Conservation (phyloP, 352 stramenopile genomes). For the Globisporangium barbulae region DNA sequence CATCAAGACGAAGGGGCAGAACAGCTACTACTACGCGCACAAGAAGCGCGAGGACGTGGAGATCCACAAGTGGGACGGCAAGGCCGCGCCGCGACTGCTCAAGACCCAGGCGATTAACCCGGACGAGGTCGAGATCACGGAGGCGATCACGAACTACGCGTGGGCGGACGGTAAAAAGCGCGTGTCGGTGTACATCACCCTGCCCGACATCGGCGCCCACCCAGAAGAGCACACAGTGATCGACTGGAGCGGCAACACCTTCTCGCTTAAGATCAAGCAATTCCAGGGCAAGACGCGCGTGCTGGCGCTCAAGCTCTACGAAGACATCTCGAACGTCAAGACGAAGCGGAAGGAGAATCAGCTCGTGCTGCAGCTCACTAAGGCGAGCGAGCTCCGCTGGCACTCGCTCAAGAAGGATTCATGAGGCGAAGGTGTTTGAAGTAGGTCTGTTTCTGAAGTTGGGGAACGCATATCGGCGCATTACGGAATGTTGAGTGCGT, state of each 20-base stretch:
- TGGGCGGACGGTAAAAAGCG: conserved; percentile 81
- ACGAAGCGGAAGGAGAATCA: conserved; percentile 81
- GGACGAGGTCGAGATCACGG: conserved; percentile 33
- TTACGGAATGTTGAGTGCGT: not conserved
- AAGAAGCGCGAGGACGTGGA: conserved; percentile 79
- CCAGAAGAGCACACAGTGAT: conserved; percentile 59
- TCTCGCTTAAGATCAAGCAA: conserved; percentile 60
- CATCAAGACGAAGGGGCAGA: conserved; percentile 78
- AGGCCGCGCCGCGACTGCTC: conserved; percentile 68
- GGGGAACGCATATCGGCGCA: not conserved
- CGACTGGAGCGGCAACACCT: conserved; percentile 57
- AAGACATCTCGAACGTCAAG: conserved; percentile 77
- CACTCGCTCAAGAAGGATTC: conserved; percentile 83
- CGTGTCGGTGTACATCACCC: conserved; percentile 74
- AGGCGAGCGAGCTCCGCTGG: conserved; percentile 78
- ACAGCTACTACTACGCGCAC: conserved; percentile 89
- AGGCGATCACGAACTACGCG: conserved; percentile 74
- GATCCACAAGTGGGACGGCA: conserved; percentile 82
- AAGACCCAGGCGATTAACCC: conserved; percentile 41
- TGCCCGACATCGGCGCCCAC: conserved; percentile 59
- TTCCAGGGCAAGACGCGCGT: conserved; percentile 71
- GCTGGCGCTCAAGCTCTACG: conserved; percentile 71
- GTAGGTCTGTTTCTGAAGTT: not conserved
- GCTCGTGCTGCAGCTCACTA: conserved; percentile 73
- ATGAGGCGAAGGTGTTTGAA: conserved; percentile 8